Evolutionary conservation across 2,329 filamentous ascomycete genomes (phyloP).

Genomic region (Didymella pinodella): DNA sequence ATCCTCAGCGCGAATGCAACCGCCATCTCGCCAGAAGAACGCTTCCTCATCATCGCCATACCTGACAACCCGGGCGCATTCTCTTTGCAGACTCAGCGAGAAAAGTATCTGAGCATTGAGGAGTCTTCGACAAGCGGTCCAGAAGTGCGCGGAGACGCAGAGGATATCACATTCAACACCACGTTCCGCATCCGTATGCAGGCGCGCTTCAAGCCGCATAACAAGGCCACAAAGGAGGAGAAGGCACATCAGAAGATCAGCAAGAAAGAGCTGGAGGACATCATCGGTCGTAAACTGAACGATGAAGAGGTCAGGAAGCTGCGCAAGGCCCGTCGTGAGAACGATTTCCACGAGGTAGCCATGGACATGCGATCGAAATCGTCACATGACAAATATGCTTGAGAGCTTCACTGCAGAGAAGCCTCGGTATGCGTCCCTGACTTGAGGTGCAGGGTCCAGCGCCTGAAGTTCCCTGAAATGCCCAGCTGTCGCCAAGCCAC

Average conservation of each 20-base stretch:
- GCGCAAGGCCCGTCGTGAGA: conserved; percentile 83
- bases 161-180: conserved; percentile 71
- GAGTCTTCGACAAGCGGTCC: conserved; percentile 52
- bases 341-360: conserved; percentile 87
- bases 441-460: background rate
- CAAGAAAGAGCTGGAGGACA: conserved; percentile 81
- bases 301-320: conserved; percentile 87
- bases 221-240: conserved; percentile 81
- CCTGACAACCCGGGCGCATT: conserved; percentile 75
- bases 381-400: conserved; percentile 65
- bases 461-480: conserved; percentile 11
- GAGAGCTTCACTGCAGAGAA: background rate
- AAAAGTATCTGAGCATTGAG: conserved; percentile 72
- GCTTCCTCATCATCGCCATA: conserved; percentile 71
- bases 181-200: conserved; percentile 90
- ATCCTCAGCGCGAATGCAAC: conserved; percentile 78
- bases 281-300: conserved; percentile 76
- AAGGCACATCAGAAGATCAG: conserved; percentile 87
- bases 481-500: conserved; percentile 11
- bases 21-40: conserved; percentile 84
- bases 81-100: conserved; percentile 74
- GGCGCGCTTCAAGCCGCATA: conserved; percentile 85
- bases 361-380: conserved; percentile 88
- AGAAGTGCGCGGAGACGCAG: conserved; percentile 79
- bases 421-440: background rate